Evolutionary conservation across 192 early-diverging fungal genomes (phyloP), one percentile per base, ranked within the genome.

Genomic region (Entomortierella beljakovae): DNA sequence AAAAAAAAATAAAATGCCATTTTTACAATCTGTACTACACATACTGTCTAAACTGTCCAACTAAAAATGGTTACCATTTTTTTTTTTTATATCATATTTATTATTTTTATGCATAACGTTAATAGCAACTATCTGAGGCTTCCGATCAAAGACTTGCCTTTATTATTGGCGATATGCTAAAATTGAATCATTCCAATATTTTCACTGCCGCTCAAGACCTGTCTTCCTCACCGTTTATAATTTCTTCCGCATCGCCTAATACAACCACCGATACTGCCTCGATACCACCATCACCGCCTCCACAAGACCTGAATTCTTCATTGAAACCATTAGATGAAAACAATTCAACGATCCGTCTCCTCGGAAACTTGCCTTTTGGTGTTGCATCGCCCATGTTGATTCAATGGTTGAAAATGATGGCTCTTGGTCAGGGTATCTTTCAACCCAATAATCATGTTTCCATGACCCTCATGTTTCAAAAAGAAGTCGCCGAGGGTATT

Each of bases 391-490:
- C 89, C 26, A 56, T 95, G 28, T 71, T 95, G 34, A 63, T 91
- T 31, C 91, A 93, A 81, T 93, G 90, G 90, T 81, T 94, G 42
- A 86, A 90, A 52, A 71, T 84, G 83, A 74, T 90, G 61, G 77
- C 86, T 1, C 49, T 64, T 9, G 63, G 53, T 31, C 61, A 88
- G 46, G 93, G 93, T 0, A 81, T 94, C 25, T 94, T 94, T 56
- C 74, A 81, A 8, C 51, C 68, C 23, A 52, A 70, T 8, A 79
- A 79, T 28, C 54, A 61, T 0, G 67, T 79, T n/a, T 84, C 85
- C 25, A 93, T 94, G 92, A 89, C 92, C 23, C 79, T 94, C 23
- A 94, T 94, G 93, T 94, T 94, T 76, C 93, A 94, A 77, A 89
- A 89, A 55, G 93, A 94, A 66, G 92, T 94, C 16, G 93, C 84